phyloP scores from a whole-genome alignment of 495 filamentous ascomycete species.

The Penicillium atrosanguineum region DNA sequence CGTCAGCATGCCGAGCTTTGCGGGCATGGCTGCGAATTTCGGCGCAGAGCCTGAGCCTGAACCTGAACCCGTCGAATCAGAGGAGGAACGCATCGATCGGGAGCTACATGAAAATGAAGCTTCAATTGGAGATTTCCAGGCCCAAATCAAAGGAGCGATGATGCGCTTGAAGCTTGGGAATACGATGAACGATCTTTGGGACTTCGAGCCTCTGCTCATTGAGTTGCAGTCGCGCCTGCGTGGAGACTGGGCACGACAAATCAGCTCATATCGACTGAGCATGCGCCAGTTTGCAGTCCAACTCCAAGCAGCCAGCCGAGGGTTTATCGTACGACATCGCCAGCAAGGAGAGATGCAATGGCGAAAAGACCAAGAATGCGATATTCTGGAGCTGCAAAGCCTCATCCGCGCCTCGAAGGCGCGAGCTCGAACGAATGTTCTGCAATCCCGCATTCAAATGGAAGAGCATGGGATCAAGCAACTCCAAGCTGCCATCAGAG shows the following conservation, averaged over 20 bases:
- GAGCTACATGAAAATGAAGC: constrained; percentile 75
- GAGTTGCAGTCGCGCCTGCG: constrained; percentile 82
- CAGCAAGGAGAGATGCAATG: constrained; percentile 58
- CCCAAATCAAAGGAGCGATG: constrained; percentile 80
- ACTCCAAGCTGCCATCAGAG: constrained; percentile 61
- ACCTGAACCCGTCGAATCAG: constrained; percentile 75
- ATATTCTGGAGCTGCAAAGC: constrained; percentile 80
- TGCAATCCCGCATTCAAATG: constrained; percentile 58
- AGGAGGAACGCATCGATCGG: constrained; percentile 84
- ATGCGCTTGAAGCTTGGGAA: constrained; percentile 74
- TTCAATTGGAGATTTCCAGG: constrained; percentile 75
- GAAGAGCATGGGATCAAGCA: constrained; percentile 56
- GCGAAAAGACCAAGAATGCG: constrained; percentile 67
- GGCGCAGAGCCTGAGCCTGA: constrained; percentile 72
- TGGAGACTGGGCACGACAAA: constrained; percentile 74
- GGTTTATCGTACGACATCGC: constrained; percentile 69
- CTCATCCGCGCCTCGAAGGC: constrained; percentile 75
- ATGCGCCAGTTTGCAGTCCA: constrained; percentile 74
- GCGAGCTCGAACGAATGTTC: constrained; percentile 61
- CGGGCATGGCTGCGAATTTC: constrained; percentile 94
- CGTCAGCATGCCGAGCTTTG: constrained; percentile 94
- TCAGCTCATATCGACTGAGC: constrained; percentile 71
- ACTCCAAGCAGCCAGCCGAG: constrained; percentile 76
- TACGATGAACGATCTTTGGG: constrained; percentile 88
- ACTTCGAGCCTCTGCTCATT: constrained; percentile 71